Evolutionary conservation across 1,284 basidiomycete genomes (phyloP), one percentile per base, ranked within the genome.

Genomic region (Melanopsichium pennsylvanicum): DNA sequence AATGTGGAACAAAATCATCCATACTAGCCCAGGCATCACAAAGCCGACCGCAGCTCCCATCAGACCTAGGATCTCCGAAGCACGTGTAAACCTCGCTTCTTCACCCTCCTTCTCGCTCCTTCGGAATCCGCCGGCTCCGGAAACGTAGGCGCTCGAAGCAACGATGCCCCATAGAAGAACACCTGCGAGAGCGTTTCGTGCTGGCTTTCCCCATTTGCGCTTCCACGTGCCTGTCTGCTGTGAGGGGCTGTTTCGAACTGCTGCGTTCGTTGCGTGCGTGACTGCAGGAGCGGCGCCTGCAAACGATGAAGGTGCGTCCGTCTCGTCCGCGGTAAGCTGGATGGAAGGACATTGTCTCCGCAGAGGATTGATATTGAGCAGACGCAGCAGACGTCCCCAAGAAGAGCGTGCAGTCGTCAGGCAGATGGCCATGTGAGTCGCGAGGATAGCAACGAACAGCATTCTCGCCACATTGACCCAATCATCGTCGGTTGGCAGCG

Each of bases 1-100:
- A 16, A 80, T 61, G 29, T 71, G 67, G 46, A 80, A 79, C 18
- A 79, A 29, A 13, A 79, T 67, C 43, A 76, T 60, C 78, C 78
- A 80, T n/a, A 76, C 74, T 15, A 80, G 29, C 2, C 73, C 72
- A 3, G 78, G 78, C 44, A 78, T 63, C 19, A 80, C 66, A 26
- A 77, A 78, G 6, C 77, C 78, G 2, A 76, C 78, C 9, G 51
- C 58, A 3, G 75, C 76, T 5, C 77, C 77, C 36, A 79, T 42
- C 8, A 80, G 56, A 6, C 78, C 78, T 15, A 76, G 48, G 19
- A 72, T 47, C 49, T 80, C 76, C 22, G 70, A 32, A 1, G 70
- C 69, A 2, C 74, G 72, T 6, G 72, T 63, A 33, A 80, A 80
- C 4, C 77, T 57, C 1, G 71, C 70, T 44, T 78, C 76, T 21